These are phyloP conservation scores for Phyllosticta capitalensis DNA, from an alignment of 2,329 filamentous ascomycete genomes.

Conservation along the genomic window DNA sequence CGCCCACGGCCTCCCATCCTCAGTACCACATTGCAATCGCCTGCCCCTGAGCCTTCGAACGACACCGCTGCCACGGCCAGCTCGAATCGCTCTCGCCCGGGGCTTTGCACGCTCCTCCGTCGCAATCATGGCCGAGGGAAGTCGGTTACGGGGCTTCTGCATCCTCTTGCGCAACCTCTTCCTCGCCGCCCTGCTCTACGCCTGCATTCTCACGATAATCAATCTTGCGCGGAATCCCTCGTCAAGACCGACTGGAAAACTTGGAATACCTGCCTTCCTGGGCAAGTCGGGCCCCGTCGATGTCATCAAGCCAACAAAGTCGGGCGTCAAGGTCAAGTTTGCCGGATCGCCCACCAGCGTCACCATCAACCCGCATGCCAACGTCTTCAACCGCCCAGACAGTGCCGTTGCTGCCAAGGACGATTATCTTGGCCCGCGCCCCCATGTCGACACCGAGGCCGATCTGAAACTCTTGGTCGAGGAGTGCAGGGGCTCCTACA, in stretches of 20 bases:
- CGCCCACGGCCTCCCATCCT: not conserved
- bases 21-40: not conserved
- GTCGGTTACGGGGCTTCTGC: constrained; percentile 23
- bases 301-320: constrained; percentile 31
- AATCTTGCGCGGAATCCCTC: constrained; percentile 32
- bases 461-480: constrained; percentile 44
- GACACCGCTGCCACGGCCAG: not conserved
- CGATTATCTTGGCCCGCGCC: constrained; percentile 42
- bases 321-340: constrained; percentile 34
- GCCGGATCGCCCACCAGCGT: constrained; percentile 31
- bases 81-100: not conserved
- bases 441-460: constrained; percentile 44
- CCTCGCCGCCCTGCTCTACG: constrained; percentile 34
- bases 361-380: constrained; percentile 43
- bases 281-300: constrained; percentile 33
- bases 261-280: constrained; percentile 33
- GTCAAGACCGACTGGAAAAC: constrained; percentile 29
- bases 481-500: constrained; percentile 43
- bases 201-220: constrained; percentile 32
- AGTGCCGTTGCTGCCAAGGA: constrained; percentile 42
- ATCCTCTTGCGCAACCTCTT: constrained; percentile 35
- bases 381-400: constrained; percentile 45
- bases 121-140: constrained; percentile 25
- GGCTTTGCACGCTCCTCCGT: not conserved
- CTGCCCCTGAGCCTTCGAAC: not conserved